Evolutionary conservation across 352 stramenopile species (phyloP), one percentile per base, ranked within the genome.

Genomic region (Pythium guiyangense): DNA sequence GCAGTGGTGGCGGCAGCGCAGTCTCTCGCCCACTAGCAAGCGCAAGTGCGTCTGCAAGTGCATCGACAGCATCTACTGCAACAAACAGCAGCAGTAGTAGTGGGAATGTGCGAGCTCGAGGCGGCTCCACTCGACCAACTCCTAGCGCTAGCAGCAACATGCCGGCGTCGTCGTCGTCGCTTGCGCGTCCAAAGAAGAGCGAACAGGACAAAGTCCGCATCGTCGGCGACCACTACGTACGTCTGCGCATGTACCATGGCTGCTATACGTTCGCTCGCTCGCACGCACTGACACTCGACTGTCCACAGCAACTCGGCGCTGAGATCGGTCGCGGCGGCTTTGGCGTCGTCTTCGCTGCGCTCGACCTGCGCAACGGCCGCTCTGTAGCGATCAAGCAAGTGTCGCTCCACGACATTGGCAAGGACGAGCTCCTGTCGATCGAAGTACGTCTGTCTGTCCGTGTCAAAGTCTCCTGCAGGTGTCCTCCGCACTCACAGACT

Each of bases 281-380:
- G n/a, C n/a, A n/a, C n/a, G n/a, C n/a, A n/a, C n/a, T n/a, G n/a
- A n/a, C n/a, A n/a, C n/a, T n/a, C n/a, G n/a, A n/a, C n/a, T n/a
- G n/a, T n/a, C n/a, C n/a, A n/a, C 71, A 97, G 80, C 89, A 96
- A 92, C 64, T 97, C 6, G 92, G 92, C 2, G 74, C 81, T 4
- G 87, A 97, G 66, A 97, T 98, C 48, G 92, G 92, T 0, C 86
- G 87, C 12, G 92, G 92, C 17, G 92, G 91, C 46, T 98, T 97
- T 60, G 90, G 88, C 18, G 70, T 91, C 22, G 92, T 98, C 35
- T 97, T 86, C 61, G 74, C 82, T n/a, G 92, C 89, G 17, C 67
- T 97, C 52, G 84, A 94, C 57, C 67, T 93, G 59, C 79, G 81
- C 22, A 92, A 88, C 51, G 86, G 77, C 18, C 82, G 82, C 35